These are phyloP conservation scores for Phytopythium aichiense DNA, from an alignment of 352 stramenopile species.

Conservation along the genomic window DNA sequence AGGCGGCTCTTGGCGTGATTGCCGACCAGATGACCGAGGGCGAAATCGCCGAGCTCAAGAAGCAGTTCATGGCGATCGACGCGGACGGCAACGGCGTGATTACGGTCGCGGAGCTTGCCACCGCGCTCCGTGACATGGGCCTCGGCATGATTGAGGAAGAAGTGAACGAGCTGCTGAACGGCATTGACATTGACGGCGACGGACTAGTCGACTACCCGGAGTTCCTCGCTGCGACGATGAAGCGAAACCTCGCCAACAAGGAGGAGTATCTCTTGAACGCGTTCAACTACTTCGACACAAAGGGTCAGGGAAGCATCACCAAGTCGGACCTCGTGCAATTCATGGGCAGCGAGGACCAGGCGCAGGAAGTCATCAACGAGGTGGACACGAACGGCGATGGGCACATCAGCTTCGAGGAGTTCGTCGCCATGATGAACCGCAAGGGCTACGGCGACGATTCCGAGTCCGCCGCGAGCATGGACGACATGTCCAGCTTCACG, in stretches of 20 bases:
- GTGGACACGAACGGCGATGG: conserved; percentile 90
- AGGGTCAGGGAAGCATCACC: conserved; percentile 80
- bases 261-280: conserved; percentile 85
- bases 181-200: conserved; percentile 89
- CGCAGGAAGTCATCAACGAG: conserved; percentile 90
- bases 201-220: conserved; percentile 88
- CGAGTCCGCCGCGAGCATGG: conserved; percentile 38
- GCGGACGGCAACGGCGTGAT: conserved; percentile 87
- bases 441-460: conserved; percentile 81
- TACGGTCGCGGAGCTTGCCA: conserved; percentile 83
- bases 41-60: conserved; percentile 84
- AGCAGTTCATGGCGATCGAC: conserved; percentile 86
- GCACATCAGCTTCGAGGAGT: conserved; percentile 92
- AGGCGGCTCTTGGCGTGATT: conserved; percentile 83
- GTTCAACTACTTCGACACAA: conserved; percentile 91
- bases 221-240: conserved; percentile 91
- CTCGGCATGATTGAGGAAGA: conserved; percentile 87
- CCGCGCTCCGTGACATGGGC: conserved; percentile 76
- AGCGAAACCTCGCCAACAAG: conserved; percentile 84
- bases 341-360: conserved; percentile 91
- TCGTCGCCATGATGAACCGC: conserved; percentile 88
- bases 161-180: conserved; percentile 82
- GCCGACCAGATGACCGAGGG: conserved; percentile 78
- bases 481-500: conserved; percentile 43
- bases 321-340: conserved; percentile 89